Evolutionary conservation across 192 early-diverging fungal genomes (phyloP).

Genomic region (Chytriomyces sp.): DNA sequence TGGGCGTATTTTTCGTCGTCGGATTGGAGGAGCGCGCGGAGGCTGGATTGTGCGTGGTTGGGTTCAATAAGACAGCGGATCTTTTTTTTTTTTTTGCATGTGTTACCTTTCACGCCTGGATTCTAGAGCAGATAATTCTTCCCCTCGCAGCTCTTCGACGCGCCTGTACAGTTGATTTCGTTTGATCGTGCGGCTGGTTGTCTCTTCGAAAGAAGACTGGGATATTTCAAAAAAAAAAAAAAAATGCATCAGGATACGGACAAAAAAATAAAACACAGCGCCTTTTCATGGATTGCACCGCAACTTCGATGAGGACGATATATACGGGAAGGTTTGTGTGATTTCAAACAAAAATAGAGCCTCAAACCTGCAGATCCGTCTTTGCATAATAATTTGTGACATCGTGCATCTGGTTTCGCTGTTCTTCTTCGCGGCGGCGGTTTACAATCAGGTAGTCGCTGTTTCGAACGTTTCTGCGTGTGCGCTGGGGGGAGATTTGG

Average conservation of each 20-base stretch:
- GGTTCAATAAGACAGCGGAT: background rate
- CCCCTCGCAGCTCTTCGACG: constrained; percentile 39
- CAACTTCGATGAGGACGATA: too few relatives aligned
- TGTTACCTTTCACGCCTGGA: constrained; percentile 40
- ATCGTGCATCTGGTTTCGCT: constrained; percentile 39
- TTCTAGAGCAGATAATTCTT: constrained; percentile 39
- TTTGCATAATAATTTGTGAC: constrained; percentile 47
- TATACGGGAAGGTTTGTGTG: too few relatives aligned
- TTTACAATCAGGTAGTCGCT: constrained; percentile 52
- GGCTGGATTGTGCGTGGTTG: constrained; percentile 13
- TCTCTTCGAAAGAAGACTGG: constrained; percentile 53
- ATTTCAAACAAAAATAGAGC: too few relatives aligned
- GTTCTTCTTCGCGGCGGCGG: constrained; percentile 51
- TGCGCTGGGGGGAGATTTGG: background rate
- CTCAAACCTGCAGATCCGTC: constrained; percentile 34
- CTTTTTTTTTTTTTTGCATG: background rate
- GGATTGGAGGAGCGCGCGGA: constrained; percentile 35
- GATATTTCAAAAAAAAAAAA: background rate
- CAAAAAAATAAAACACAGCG: too few relatives aligned
- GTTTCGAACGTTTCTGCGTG: background rate
- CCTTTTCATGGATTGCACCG: too few relatives aligned
- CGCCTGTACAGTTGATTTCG: constrained; percentile 40
- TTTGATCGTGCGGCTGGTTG: constrained; percentile 42
- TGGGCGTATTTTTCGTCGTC: constrained; percentile 44
- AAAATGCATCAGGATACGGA: too few relatives aligned